Base-by-base conservation (phyloP, 1,284 basidiomycete species). In the Boletus hoseneyae region DNA sequence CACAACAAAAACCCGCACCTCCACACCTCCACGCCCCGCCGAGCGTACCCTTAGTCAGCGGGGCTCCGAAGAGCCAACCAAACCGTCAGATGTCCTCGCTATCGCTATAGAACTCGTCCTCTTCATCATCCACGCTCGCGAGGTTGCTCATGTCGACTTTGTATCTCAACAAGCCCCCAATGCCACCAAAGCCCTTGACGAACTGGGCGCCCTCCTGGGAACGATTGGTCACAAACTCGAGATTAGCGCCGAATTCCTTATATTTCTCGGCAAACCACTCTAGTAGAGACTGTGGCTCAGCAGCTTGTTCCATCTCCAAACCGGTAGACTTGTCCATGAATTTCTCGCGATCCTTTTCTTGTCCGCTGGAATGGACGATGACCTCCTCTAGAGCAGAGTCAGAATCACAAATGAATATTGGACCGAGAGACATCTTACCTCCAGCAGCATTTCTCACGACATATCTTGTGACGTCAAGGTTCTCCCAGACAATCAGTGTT, bases 251-350 rank as follows among this genome's bases (percentile, higher is more conserved):
- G 66, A 98, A 99, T 43, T 95, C 90, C 68, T 93, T 94, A 80
- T 99, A 99, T 70, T 95, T 94, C 65, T 99, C 97, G 34, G 97
- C 90, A 65, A 99, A 93, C 97, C 97, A 99, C 70, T 99, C 94
- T 53, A 97, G 83, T 15, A 97, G 78, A 42, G 90, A 78, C 63
- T 89, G 80, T 1, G 94, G 85, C 58, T 97, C 94, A 2, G 65
- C 63, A 5, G 73, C 72, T 67, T 90, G 86, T 70, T 99, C 96
- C 96, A 99, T 99, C 75, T 98, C 95, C 42, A 86, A 69, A 9
- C 92, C 90, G 13, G 95, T 99, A 4, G 90, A 90, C 71, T 94
- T 93, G 79, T 99, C 97, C 11, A 87, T 73, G 73, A 99, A 98
- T 75, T 91, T 93, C 63, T 92, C 91, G 56, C 90, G 85, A 66